Conservation (phyloP, 495 filamentous ascomycete species). For the Lasiosphaeria miniovina region DNA sequence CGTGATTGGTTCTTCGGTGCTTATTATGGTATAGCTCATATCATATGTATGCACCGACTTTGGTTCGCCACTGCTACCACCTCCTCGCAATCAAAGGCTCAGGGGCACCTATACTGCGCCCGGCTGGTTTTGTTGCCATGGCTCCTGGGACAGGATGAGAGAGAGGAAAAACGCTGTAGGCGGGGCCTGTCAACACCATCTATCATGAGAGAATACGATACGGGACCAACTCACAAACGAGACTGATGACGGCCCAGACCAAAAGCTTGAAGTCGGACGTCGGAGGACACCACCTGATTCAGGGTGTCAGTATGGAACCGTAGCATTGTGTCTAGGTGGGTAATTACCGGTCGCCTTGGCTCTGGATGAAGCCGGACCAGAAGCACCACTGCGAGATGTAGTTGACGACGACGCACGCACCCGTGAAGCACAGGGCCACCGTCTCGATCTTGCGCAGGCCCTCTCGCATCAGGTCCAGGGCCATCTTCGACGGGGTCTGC, state of each 20-base stretch:
- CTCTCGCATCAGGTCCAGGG: background rate
- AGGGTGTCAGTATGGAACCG: background rate
- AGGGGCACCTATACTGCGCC: too few relatives aligned
- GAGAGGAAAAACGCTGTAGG: too few relatives aligned
- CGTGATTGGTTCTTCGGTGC: too few relatives aligned
- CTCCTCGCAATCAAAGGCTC: too few relatives aligned
- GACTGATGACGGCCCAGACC: background rate
- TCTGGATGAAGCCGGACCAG: conserved; percentile 8
- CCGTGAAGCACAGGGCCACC: background rate
- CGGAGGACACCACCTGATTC: background rate
- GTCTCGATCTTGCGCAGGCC: background rate
- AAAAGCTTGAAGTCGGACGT: background rate
- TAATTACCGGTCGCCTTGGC: background rate
- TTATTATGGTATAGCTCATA: too few relatives aligned
- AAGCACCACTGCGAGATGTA: conserved; percentile 11
- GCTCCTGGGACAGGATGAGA: too few relatives aligned
- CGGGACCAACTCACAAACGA: background rate
- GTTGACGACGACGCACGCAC: background rate
- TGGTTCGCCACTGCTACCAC: too few relatives aligned
- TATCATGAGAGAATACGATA: too few relatives aligned
- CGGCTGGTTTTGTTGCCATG: too few relatives aligned
- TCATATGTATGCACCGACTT: too few relatives aligned
- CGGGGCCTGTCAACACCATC: too few relatives aligned
- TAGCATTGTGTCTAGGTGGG: too few relatives aligned
- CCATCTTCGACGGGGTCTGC: background rate